A percentile compares a stretch with the other conserved stretches of the same genome.
These are phyloP conservation scores for Yarrowia osloensis DNA, from an alignment of 805 yeast genomes.

Conservation along the genomic window DNA sequence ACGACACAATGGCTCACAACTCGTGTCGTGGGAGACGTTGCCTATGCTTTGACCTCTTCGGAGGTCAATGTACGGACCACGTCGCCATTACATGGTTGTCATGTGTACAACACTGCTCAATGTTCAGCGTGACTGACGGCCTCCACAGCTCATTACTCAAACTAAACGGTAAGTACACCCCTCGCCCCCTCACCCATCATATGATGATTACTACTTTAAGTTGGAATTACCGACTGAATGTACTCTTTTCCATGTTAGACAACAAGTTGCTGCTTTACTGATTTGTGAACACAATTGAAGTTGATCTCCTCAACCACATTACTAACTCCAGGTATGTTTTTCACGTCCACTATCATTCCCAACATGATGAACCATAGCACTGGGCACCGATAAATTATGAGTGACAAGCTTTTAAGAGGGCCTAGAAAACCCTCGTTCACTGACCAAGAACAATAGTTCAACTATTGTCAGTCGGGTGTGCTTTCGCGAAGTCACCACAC, in stretches of 20 bases:
- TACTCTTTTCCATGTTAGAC: slow-evolving; percentile 62
- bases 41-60: background rate
- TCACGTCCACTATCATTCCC: slow-evolving; percentile 33
- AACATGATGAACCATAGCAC: slow-evolving; percentile 89
- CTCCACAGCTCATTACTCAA: background rate
- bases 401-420: slow-evolving; percentile 93
- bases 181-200: slow-evolving; percentile 11
- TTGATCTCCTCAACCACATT: background rate
- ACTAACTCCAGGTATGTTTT: slow-evolving; percentile 30
- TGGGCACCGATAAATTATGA: slow-evolving; percentile 96
- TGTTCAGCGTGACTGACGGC: too few relatives aligned
- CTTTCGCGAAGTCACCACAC: background rate
- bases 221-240: slow-evolving; percentile 99
- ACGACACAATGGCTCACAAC: background rate
- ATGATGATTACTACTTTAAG: slow-evolving; percentile 70
- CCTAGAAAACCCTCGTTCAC: slow-evolving; percentile 96
- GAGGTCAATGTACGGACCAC: background rate
- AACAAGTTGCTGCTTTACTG: slow-evolving; percentile 54
- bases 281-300: slow-evolving; percentile 33
- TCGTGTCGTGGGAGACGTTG: background rate
- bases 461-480: background rate
- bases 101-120: background rate
- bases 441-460: slow-evolving; percentile 48
- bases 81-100: background rate
- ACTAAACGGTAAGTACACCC: slow-evolving; percentile 28